A percentile compares a stretch with the other conserved stretches of the same genome.
These are phyloP conservation scores for Solanum chiquidenum DNA, from an alignment of 257 asterid species.

Conservation along the genomic window DNA sequence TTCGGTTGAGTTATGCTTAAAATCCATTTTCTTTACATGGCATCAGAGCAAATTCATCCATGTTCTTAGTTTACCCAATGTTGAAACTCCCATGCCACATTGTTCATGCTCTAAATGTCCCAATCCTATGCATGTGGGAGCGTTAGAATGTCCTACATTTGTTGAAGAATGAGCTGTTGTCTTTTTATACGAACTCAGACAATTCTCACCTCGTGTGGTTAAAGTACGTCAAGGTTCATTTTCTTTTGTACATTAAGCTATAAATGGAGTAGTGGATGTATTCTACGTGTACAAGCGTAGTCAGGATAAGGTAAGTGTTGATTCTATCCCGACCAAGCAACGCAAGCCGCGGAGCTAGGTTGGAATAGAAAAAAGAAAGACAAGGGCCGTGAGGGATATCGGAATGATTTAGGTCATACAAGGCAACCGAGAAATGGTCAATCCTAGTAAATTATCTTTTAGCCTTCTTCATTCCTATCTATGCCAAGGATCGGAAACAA, in stretches of 20 bases:
- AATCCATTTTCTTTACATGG: no score
- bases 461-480: not conserved
- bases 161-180: not conserved
- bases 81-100: not conserved
- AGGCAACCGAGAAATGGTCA: not conserved
- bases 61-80: not conserved
- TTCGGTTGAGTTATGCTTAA: no score
- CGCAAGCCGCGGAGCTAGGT: not conserved
- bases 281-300: not conserved
- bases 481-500: not conserved
- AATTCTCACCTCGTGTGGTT: not conserved
- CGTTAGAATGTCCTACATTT: not conserved
- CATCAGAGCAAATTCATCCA: no score
- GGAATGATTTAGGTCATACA: not conserved
- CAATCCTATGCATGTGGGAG: not conserved
- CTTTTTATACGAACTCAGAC: not conserved
- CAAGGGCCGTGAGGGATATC: no score
- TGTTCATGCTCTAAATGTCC: not conserved
- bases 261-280: not conserved
- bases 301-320: not conserved
- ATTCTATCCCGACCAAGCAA: not conserved
- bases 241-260: not conserved
- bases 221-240: not conserved
- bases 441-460: not conserved
- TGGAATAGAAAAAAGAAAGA: not conserved